These are phyloP conservation scores for Cryptococcus hybrid DNA, from an alignment of 1,284 basidiomycete genomes.

Conservation along the genomic window DNA sequence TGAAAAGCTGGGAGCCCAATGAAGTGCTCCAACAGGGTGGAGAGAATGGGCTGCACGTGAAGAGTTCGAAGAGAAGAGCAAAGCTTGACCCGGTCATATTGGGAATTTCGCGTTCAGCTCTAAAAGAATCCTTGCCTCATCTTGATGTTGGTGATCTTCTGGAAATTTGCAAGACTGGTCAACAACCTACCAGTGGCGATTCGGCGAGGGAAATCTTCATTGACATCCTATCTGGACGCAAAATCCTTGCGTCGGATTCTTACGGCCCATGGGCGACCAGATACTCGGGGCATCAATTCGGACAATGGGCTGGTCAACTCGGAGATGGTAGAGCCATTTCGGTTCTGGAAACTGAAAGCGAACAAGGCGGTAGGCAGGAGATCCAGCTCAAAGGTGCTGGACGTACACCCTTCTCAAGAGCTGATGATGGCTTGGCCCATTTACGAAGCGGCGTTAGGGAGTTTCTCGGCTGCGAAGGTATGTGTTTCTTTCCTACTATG, in stretches of 20 bases:
- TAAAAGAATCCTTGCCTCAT: conserved; percentile 75
- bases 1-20: conserved; percentile 47
- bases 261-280: conserved; percentile 86
- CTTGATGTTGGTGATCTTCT: conserved; percentile 84
- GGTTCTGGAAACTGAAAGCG: conserved; percentile 71
- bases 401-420: conserved; percentile 87
- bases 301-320: conserved; percentile 90
- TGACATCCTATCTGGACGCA: conserved; percentile 75
- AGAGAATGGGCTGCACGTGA: conserved; percentile 26
- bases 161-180: conserved; percentile 35
- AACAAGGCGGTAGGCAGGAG: conserved; percentile 63
- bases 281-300: conserved; percentile 89
- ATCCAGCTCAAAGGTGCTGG: conserved; percentile 94
- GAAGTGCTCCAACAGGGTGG: conserved; percentile 4
- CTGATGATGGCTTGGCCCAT: conserved; percentile 90
- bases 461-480: conserved; percentile 82
- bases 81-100: conserved; percentile 63
- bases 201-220: conserved; percentile 65
- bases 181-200: conserved; percentile 8
- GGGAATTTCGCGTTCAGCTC: conserved; percentile 60
- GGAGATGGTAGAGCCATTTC: conserved; percentile 94
- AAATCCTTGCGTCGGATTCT: conserved; percentile 61
- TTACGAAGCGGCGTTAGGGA: conserved; percentile 89
- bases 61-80: conserved; percentile 54
- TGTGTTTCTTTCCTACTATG: conserved; percentile 6